Base-by-base conservation (phyloP, 2,329 filamentous ascomycete genomes). In the Orbilia blumenaviensis region DNA sequence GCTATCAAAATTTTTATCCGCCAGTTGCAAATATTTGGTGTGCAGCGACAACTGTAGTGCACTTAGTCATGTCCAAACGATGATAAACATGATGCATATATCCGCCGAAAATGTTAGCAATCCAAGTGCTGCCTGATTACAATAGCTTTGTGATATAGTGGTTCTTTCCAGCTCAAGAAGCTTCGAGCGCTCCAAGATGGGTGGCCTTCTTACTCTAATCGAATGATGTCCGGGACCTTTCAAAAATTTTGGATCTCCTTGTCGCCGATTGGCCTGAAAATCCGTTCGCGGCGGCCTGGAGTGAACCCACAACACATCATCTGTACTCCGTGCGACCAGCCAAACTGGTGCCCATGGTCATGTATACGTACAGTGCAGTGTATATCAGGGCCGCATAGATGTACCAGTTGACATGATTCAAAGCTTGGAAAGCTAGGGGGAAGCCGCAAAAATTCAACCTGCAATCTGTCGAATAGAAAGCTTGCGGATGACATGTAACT, bases 21-120 rank as follows among this genome's bases (percentile, higher is more conserved):
- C n/a, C 9, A 60, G 56, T 60, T 34, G 16, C 27, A 38, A 66
- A n/a, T 36, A 23, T 29, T 38, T 63, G 78, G 74, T 8, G 1
- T 41, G n/a, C 38, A 41, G n/a, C n/a, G n/a, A n/a, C n/a, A n/a
- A n/a, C n/a, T n/a, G n/a, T n/a, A n/a, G n/a, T n/a, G n/a, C n/a
- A n/a, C n/a, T n/a, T n/a, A n/a, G n/a, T n/a, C n/a, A n/a, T n/a
- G n/a, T n/a, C n/a, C n/a, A n/a, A n/a, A n/a, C n/a, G n/a, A n/a
- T n/a, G 77, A 71, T 77, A 46, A 78, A 82, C 56, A 2, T 25
- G 56, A 29, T 38, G 60, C 41, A 48, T 58, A 58, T 44, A 48
- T 67, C 54, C 44, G 71, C 54, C 21, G 12, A 10, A 25, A 1
- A 32, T 10, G 21, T 48, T 52, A 46, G 29, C 9, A 56, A 36